These are phyloP conservation scores for Microthyrium microscopicum DNA, from an alignment of 2,329 filamentous ascomycete genomes.

Conservation along the genomic window DNA sequence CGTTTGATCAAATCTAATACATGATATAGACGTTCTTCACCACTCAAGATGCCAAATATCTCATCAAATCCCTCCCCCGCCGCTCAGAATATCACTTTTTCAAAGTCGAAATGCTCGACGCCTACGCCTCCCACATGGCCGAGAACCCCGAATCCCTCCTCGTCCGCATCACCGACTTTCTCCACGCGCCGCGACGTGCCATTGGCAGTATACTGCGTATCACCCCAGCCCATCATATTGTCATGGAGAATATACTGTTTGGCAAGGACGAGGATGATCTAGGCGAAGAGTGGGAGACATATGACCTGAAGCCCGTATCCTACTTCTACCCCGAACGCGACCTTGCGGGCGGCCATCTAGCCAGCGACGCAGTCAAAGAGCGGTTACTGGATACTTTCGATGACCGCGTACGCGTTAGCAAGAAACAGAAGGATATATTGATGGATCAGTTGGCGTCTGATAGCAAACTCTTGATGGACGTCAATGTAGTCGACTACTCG, in stretches of 20 bases:
- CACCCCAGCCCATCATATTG: constrained; percentile 53
- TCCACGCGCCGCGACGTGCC: constrained; percentile 37
- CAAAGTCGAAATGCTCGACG: constrained; percentile 44
- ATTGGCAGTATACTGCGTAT: constrained; percentile 43
- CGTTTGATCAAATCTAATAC: constrained; percentile 7
- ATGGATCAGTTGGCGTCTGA: constrained; percentile 40
- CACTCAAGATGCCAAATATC: constrained; percentile 47
- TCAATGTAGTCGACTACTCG: constrained; percentile 60
- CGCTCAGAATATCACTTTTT: constrained; percentile 58
- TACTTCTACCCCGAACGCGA: constrained; percentile 67
- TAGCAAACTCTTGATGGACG: constrained; percentile 42
- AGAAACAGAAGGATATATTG: constrained; percentile 39
- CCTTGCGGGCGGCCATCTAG: constrained; percentile 45
- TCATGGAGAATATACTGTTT: constrained; percentile 61
- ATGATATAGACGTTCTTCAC: constrained; percentile 46
- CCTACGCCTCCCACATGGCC: constrained; percentile 49
- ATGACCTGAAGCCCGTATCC: constrained; percentile 55
- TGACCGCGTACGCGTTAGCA: constrained; percentile 44
- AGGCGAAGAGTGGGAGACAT: constrained; percentile 46
- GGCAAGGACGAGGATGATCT: constrained; percentile 34
- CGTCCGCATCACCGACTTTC: constrained; percentile 55
- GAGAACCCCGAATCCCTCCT: constrained; percentile 43
- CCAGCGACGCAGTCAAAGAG: constrained; percentile 47
- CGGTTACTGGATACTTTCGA: constrained; percentile 51
- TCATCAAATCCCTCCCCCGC: constrained; percentile 56